These are phyloP conservation scores for Neolentinus lepideus DNA, from an alignment of 1,284 basidiomycete species.

Conservation along the genomic window DNA sequence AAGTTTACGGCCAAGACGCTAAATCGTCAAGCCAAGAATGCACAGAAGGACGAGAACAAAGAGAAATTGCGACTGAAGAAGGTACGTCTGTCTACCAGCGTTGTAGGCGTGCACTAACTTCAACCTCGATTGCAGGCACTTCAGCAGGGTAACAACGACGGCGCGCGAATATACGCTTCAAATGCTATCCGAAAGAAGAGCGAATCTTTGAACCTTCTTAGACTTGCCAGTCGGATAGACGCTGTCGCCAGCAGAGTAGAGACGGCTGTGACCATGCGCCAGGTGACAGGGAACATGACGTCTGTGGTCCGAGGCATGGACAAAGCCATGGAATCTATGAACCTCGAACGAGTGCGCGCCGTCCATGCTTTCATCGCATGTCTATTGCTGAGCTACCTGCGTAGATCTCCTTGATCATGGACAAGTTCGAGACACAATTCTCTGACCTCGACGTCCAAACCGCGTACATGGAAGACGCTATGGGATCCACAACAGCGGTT, in stretches of 20 bases:
- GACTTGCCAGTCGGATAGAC: slow-evolving; percentile 88
- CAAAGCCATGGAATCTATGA: slow-evolving; percentile 99
- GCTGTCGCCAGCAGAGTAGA: slow-evolving; percentile 96
- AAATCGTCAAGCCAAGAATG: slow-evolving; percentile 90
- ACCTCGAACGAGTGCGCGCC: slow-evolving; percentile 79
- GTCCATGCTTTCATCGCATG: not conserved
- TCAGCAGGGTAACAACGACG: slow-evolving; percentile 94
- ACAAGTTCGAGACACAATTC: slow-evolving; percentile 98
- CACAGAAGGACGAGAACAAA: slow-evolving; percentile 83
- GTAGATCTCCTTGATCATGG: slow-evolving; percentile 98
- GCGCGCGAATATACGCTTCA: slow-evolving; percentile 97
- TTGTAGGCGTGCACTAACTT: not conserved
- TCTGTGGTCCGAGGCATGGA: slow-evolving; percentile 98
- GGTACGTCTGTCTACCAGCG: slow-evolving; percentile 33
- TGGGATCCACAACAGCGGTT: slow-evolving; percentile 89
- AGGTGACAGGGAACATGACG: slow-evolving; percentile 93
- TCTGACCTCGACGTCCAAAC: slow-evolving; percentile 98
- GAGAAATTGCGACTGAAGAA: slow-evolving; percentile 91
- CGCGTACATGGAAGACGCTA: slow-evolving; percentile 96
- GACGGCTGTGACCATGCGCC: slow-evolving; percentile 98
- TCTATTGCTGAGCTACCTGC: not conserved
- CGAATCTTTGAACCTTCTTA: slow-evolving; percentile 85
- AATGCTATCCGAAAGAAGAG: slow-evolving; percentile 99
- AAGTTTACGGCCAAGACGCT: slow-evolving; percentile 96
- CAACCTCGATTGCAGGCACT: slow-evolving; percentile 62